Percentiles rank a stretch among this genome's conserved stretches.
These are phyloP conservation scores for Pichia gijzeniarum DNA, from an alignment of 805 yeast genomes.

Conservation along the genomic window DNA sequence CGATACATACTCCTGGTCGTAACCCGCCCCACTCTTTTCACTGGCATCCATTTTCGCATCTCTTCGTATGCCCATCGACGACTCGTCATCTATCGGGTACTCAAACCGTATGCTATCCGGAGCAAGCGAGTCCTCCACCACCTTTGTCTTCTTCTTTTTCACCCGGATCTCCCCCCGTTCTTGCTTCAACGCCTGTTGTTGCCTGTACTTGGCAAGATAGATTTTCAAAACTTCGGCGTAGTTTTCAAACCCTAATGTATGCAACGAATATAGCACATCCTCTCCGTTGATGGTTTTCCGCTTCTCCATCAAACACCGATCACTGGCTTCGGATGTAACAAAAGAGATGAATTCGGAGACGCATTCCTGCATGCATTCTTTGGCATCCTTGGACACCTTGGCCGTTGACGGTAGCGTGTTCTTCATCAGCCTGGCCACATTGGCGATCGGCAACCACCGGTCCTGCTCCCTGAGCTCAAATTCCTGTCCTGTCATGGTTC, in stretches of 20 bases:
- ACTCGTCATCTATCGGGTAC: conserved; percentile 5
- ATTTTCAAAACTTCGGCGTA: conserved; percentile 64
- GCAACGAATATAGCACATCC: conserved; percentile 58
- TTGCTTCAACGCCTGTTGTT: conserved; percentile 68
- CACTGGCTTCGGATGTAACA: conserved; percentile 60
- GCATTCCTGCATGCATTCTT: conserved; percentile 67
- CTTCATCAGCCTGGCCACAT: conserved; percentile 73
- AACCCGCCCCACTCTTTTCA: background rate
- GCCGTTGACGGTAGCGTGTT: conserved; percentile 65
- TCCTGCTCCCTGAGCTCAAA: conserved; percentile 54
- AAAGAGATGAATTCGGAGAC: conserved; percentile 63
- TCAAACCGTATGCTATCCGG: conserved; percentile 2
- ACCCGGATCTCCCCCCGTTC: conserved; percentile 51
- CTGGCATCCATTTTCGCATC: no score
- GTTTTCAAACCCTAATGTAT: conserved; percentile 60
- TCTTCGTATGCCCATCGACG: no score
- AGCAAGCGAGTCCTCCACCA: conserved; percentile 7
- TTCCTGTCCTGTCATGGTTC: conserved; percentile 25
- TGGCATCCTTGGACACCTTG: conserved; percentile 72
- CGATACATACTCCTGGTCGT: conserved; percentile 21
- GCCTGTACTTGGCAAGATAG: conserved; percentile 61
- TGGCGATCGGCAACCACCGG: conserved; percentile 56
- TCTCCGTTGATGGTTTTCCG: conserved; percentile 68
- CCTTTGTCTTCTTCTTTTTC: conserved; percentile 14
- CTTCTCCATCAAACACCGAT: conserved; percentile 56